Evolutionary conservation across 192 early-diverging fungal species (phyloP).

Genomic region (Chytriomyces sp.): DNA sequence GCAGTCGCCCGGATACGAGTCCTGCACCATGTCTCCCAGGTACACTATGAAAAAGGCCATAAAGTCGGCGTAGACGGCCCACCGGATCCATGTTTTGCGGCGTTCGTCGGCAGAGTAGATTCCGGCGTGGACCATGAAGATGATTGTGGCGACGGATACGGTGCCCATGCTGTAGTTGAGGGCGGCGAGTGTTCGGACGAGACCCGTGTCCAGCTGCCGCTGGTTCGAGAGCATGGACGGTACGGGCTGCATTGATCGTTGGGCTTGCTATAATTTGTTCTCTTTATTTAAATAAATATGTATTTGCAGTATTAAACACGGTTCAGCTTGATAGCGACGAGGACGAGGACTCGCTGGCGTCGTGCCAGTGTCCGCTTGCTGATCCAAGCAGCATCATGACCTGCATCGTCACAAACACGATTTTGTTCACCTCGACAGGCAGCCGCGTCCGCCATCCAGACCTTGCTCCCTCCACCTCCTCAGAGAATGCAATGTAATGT

Average conservation of each 20-base stretch:
- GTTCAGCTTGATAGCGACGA: background rate
- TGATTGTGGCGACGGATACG: slow-evolving; percentile 13
- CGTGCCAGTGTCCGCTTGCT: background rate
- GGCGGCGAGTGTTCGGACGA: background rate
- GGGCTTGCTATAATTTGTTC: background rate
- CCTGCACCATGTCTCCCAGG: slow-evolving; percentile 2
- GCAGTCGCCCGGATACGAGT: background rate
- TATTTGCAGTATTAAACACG: background rate
- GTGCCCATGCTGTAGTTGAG: slow-evolving; percentile 10
- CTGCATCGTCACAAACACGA: slow-evolving; percentile 34
- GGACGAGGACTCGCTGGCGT: background rate
- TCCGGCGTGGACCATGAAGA: slow-evolving; percentile 11
- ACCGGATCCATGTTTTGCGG: background rate
- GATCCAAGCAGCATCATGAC: slow-evolving; percentile 11
- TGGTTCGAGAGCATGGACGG: background rate
- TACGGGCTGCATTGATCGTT: background rate
- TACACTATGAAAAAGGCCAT: slow-evolving; percentile 15
- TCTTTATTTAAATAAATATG: background rate
- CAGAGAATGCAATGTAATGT: background rate
- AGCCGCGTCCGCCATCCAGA: background rate
- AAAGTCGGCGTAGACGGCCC: background rate
- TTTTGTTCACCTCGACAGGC: background rate
- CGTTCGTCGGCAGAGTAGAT: background rate
- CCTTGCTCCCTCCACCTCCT: background rate
- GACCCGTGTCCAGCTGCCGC: background rate